Evolutionary conservation across 169 alveolate genomes (phyloP).

Genomic region (Babesia ovis): DNA sequence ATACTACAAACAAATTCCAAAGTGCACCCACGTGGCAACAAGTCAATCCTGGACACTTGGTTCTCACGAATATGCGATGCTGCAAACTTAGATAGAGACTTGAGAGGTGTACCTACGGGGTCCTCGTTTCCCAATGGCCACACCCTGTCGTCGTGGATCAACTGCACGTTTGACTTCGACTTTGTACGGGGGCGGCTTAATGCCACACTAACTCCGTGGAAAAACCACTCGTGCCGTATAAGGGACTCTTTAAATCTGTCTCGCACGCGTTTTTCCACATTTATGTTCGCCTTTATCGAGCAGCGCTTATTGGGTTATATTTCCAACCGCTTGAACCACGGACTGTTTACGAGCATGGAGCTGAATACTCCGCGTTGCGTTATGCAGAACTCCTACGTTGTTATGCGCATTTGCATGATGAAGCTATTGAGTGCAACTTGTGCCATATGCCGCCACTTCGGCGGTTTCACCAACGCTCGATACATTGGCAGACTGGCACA

Average conservation of each 20-base stretch:
- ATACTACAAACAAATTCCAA: not conserved
- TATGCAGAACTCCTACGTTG: slow-evolving; percentile 45
- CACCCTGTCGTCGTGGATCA: slow-evolving; percentile 40
- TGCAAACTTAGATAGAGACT: not conserved
- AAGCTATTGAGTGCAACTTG: slow-evolving; percentile 27
- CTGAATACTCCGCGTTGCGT: slow-evolving; percentile 46
- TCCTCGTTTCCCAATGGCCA: not conserved
- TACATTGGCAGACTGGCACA: slow-evolving; percentile 34
- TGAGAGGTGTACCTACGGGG: not conserved
- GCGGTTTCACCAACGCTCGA: slow-evolving; percentile 58
- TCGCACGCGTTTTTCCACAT: slow-evolving; percentile 2
- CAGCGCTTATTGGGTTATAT: slow-evolving; percentile 61
- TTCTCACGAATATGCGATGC: not conserved
- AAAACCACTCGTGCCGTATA: slow-evolving; percentile 1
- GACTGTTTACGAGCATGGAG: slow-evolving; percentile 38
- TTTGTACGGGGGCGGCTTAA: slow-evolving; percentile 28
- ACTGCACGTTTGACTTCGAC: slow-evolving; percentile 59
- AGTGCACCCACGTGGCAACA: not conserved
- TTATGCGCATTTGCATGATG: slow-evolving; percentile 46
- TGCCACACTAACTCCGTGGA: slow-evolving; percentile 57
- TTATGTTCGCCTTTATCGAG: slow-evolving; percentile 59
- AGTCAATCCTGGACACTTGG: not conserved
- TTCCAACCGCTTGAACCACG: slow-evolving; percentile 54
- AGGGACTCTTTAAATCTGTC: slow-evolving; percentile 56
- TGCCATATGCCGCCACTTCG: slow-evolving; percentile 39